Evolutionary conservation across 108 stramenopile species (phyloP).

Genomic region (Discostella pseudostelligera): DNA sequence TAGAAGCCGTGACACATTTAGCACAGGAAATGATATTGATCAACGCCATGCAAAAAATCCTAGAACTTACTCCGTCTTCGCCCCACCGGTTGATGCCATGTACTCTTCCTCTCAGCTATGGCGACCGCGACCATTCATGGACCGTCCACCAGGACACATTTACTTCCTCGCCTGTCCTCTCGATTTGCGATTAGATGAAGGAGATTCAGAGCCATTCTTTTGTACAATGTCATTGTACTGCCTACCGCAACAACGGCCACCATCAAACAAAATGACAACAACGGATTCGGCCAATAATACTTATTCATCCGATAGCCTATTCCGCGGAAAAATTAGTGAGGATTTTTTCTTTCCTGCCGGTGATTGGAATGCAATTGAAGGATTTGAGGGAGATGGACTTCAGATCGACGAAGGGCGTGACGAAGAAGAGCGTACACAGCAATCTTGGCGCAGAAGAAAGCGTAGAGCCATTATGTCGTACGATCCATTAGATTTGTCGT

Average conservation of each 20-base stretch:
- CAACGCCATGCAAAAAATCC: slow-evolving; percentile 12
- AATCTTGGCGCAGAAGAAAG: slow-evolving; percentile 59
- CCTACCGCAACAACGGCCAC: slow-evolving; percentile 14
- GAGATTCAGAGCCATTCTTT: slow-evolving; percentile 64
- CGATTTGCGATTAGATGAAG: slow-evolving; percentile 47
- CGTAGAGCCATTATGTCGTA: slow-evolving; percentile 81
- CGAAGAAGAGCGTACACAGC: slow-evolving; percentile 16
- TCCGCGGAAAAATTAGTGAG: slow-evolving; percentile 73
- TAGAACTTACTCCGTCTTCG: slow-evolving; percentile 53
- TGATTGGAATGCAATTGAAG: slow-evolving; percentile 57
- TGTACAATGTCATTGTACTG: slow-evolving; percentile 72
- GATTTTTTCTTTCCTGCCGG: slow-evolving; percentile 87
- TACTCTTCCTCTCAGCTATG: slow-evolving; percentile 58
- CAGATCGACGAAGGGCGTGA: slow-evolving; percentile 22
- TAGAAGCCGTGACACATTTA: too few species aligned
- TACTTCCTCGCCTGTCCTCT: slow-evolving; percentile 62
- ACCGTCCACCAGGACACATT: slow-evolving; percentile 64
- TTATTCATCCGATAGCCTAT: slow-evolving; percentile 1
- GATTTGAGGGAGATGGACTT: slow-evolving; percentile 12
- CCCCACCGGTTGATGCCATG: slow-evolving; percentile 77
- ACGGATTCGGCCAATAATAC: too few species aligned
- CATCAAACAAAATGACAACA: neutral
- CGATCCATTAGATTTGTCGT: slow-evolving; percentile 44
- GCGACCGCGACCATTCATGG: slow-evolving; percentile 75
- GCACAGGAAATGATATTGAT: too few species aligned